These are phyloP conservation scores for Barnettozyma wickerhamii DNA, from an alignment of 805 yeast species.

Conservation along the genomic window DNA sequence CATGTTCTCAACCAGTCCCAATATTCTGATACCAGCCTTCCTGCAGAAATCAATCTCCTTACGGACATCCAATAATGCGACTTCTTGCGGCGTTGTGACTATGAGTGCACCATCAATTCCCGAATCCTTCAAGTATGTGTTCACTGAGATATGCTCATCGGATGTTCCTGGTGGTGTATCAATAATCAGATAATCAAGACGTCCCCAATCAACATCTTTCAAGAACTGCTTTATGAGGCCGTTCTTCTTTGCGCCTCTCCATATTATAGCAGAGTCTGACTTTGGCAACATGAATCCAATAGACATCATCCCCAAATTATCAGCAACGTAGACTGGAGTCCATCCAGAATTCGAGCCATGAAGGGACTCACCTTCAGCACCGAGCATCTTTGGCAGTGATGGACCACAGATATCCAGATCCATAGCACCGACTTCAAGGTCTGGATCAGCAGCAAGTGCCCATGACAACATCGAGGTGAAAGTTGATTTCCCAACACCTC, in stretches of 20 bases:
- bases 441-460: constrained; percentile 75
- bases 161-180: constrained; percentile 99
- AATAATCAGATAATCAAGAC: constrained; percentile 76
- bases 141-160: constrained; percentile 92
- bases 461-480: constrained; percentile 94
- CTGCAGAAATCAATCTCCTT: constrained; percentile 94
- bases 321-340: constrained; percentile 95
- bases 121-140: constrained; percentile 79
- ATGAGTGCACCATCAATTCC: constrained; percentile 95
- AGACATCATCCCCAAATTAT: constrained; percentile 92
- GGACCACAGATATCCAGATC: constrained; percentile 98
- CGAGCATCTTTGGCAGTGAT: constrained; percentile 90
- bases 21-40: constrained; percentile 79
- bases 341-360: constrained; percentile 92
- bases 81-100: constrained; percentile 98
- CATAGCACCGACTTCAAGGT: constrained; percentile 88
- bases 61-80: constrained; percentile 88
- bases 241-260: constrained; percentile 97
- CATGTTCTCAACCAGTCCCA: constrained; percentile 97
- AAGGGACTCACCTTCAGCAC: constrained; percentile 79
- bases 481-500: constrained; percentile 98
- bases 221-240: constrained; percentile 90
- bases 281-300: constrained; percentile 94
- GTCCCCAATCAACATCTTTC: constrained; percentile 95
- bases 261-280: constrained; percentile 87